Evolutionary conservation across 495 filamentous ascomycete genomes (phyloP), one percentile per base, ranked within the genome.

Genomic region (Lepraria neglecta): DNA sequence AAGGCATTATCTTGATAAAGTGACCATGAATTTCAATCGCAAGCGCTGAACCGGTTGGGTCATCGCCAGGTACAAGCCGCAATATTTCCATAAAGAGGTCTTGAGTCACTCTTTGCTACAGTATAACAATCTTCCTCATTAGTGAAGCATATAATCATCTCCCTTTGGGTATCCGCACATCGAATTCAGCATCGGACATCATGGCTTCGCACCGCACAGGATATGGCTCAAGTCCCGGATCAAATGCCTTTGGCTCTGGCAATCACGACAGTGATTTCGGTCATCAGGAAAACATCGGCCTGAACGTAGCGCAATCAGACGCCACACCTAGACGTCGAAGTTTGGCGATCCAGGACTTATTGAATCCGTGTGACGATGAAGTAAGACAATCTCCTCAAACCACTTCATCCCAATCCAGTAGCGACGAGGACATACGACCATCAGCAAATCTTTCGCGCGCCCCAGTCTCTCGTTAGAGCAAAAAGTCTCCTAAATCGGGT

Each of bases 321-420:
- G 56, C 28, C 11, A n/a, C 42, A 5, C 52, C 62, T 44, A 45
- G 54, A 19, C 58, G 54, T 59, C 50, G n/a, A n/a, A n/a, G n/a
- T n/a, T n/a, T n/a, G n/a, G n/a, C n/a, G n/a, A n/a, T n/a, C n/a
- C n/a, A n/a, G n/a, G n/a, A n/a, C n/a, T n/a, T n/a, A n/a, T n/a
- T n/a, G n/a, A n/a, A n/a, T n/a, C n/a, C n/a, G n/a, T n/a, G n/a
- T n/a, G n/a, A n/a, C n/a, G n/a, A n/a, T n/a, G n/a, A n/a, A n/a
- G n/a, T n/a, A n/a, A n/a, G n/a, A n/a, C n/a, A n/a, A n/a, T n/a
- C n/a, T n/a, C n/a, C n/a, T n/a, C n/a, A n/a, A n/a, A n/a, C n/a
- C n/a, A n/a, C n/a, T n/a, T n/a, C n/a, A n/a, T n/a, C n/a, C n/a
- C n/a, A n/a, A n/a, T n/a, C n/a, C n/a, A n/a, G n/a, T n/a, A n/a